phyloP scores from a whole-genome alignment of 768 basidiomycete genomes.

The Naematelia aurantialba region DNA sequence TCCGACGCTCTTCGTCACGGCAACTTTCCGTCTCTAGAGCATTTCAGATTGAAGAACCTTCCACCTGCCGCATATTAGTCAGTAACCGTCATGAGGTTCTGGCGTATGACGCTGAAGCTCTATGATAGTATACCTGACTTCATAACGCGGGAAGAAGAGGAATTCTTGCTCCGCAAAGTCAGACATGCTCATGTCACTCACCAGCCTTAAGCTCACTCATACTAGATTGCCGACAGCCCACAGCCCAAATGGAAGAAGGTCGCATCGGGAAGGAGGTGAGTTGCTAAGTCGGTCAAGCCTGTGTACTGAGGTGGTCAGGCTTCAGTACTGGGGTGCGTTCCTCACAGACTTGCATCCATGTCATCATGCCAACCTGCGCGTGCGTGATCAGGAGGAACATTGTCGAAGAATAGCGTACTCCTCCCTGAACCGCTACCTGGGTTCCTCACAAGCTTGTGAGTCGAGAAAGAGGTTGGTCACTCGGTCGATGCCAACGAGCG shows the following conservation, averaged over 20 bases:
- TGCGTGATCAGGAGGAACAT: conserved; percentile 66
- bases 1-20: not conserved
- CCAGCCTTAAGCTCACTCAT: not conserved
- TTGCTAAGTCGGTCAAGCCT: not conserved
- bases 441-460: conserved; percentile 68
- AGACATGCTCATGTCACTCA: conserved; percentile 4
- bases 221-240: conserved; percentile 72
- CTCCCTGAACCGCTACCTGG: conserved; percentile 66
- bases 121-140: conserved; percentile 69
- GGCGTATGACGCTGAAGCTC: conserved; percentile 3
- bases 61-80: conserved; percentile 40
- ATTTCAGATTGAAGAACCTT: conserved; percentile 28
- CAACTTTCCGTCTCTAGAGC: conserved; percentile 21
- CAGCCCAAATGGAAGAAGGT: conserved; percentile 76
- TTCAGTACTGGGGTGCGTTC: conserved; percentile 50
- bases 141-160: conserved; percentile 65
- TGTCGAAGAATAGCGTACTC: conserved; percentile 62
- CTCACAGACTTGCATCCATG: not conserved
- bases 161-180: conserved; percentile 72
- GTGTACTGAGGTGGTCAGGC: conserved; percentile 21
- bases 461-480: conserved; percentile 8
- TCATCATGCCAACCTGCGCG: not conserved
- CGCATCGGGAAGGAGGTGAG: conserved; percentile 62
- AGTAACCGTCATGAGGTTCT: not conserved
- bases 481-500: conserved; percentile 1